Base-by-base conservation (phyloP, 2,329 filamentous ascomycete species). In the Penicillium sumatraense region DNA sequence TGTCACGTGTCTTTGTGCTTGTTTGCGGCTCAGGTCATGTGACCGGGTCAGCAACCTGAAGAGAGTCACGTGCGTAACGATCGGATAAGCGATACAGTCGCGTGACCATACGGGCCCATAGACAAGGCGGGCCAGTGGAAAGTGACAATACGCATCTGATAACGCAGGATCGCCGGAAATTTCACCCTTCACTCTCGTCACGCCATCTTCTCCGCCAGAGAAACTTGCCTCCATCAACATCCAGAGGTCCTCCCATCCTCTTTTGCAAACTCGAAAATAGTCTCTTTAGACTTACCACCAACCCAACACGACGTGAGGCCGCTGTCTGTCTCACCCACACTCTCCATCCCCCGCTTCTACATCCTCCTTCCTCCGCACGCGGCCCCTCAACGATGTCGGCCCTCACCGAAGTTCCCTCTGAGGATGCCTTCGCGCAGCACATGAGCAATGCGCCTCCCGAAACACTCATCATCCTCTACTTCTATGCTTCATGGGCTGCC, bases 401-500 rank as follows among this genome's bases (percentile, higher is more conserved):
- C 56, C 85, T 97, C 69, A 85, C 83, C 62, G 89, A 96, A 69
- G 88, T 97, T 76, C 83, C 86, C 65, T 86, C 84, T 66, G 86
- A 57, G 47, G 51, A 26, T 9, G 55, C 53, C 26, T 57, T 57
- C 42, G 33, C 55, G n/a, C 38, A 51, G 62, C 83, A 89, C 70
- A 80, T 90, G 59, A 80, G 82, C 59, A 81, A 85, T 38, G 81
- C 93, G 13, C 84, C 90, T 10, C 71, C 88, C 2, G 83, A 87
- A 14, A 86, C 89, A 14, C 85, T 97, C 57, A 82, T 93, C 60
- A 83, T 97, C 69, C 86, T 96, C 71, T 97, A 93, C 73, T 99
- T 99, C 82, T 90, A 98, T 75, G 92, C 95, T 18, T 90, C 93
- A 63, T 99, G 95, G 95, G 95, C 95, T 26, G 92, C 92, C 56